A percentile compares a stretch with the other conserved stretches of the same genome.
These are phyloP conservation scores for Penicillium parvum DNA, from an alignment of 495 filamentous ascomycete genomes.

Conservation along the genomic window DNA sequence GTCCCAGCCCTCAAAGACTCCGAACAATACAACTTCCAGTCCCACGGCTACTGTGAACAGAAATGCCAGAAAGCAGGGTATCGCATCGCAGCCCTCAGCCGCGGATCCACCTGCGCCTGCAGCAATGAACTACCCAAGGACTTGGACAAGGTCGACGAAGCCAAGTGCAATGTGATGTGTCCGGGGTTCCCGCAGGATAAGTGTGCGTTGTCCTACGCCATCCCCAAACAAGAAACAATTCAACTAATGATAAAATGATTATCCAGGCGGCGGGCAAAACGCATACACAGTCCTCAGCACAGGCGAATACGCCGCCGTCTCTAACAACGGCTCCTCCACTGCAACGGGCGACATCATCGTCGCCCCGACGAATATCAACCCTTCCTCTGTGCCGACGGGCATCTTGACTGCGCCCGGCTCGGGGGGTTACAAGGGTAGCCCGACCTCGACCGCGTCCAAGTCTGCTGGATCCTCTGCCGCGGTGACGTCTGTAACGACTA, in stretches of 20 bases:
- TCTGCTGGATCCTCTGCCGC: not conserved
- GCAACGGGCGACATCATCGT: slow-evolving; percentile 26
- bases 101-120: slow-evolving; percentile 35
- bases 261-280: slow-evolving; percentile 32
- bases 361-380: slow-evolving; percentile 18
- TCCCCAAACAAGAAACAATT: not conserved
- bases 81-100: slow-evolving; percentile 27
- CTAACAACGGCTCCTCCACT: slow-evolving; percentile 14
- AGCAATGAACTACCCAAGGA: slow-evolving; percentile 28
- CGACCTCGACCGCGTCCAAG: slow-evolving; percentile 1
- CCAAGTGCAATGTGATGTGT: slow-evolving; percentile 30
- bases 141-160: slow-evolving; percentile 26
- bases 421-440: slow-evolving; percentile 6
- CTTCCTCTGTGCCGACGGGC: slow-evolving; percentile 5
- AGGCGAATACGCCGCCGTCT: not conserved
- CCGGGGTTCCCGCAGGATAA: slow-evolving; percentile 26
- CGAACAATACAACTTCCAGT: slow-evolving; percentile 26
- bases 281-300: slow-evolving; percentile 26
- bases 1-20: slow-evolving; percentile 18
- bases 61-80: slow-evolving; percentile 24
- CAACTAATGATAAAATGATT: slow-evolving; percentile 2
- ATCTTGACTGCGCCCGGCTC: slow-evolving; percentile 18
- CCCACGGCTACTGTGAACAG: slow-evolving; percentile 27
- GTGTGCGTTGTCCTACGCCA: slow-evolving; percentile 27
- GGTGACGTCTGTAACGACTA: slow-evolving; percentile 5